A percentile compares a stretch with the other conserved stretches of the same genome.
Conservation (phyloP, 2,329 filamentous ascomycete species). For the Cercospora sp. region DNA sequence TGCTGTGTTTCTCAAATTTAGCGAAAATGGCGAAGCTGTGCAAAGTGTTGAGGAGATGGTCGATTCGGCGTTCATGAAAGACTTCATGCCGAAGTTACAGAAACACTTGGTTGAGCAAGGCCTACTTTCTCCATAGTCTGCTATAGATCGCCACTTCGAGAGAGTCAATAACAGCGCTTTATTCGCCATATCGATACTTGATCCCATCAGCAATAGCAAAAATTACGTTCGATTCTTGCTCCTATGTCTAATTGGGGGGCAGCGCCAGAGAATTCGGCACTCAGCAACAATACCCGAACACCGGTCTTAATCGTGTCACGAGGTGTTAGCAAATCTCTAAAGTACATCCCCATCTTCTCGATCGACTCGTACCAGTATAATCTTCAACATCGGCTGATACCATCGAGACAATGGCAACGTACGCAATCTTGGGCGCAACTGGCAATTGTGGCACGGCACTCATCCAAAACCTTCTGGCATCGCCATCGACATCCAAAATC, state of each 20-base stretch:
- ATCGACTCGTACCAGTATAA: too few species aligned
- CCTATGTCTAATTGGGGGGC: too few species aligned
- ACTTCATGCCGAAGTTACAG: conserved; percentile 3
- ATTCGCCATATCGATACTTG: too few species aligned
- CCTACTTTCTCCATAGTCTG: neutral
- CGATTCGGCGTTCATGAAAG: conserved; percentile 13
- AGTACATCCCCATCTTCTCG: too few species aligned
- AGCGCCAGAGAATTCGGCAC: too few species aligned
- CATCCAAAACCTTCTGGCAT: neutral
- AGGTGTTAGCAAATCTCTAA: too few species aligned
- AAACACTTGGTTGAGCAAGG: neutral
- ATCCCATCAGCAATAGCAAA: too few species aligned
- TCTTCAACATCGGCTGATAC: neutral
- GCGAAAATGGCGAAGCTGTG: conserved; percentile 6
- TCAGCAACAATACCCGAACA: too few species aligned
- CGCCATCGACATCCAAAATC: neutral
- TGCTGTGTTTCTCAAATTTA: conserved; percentile 16
- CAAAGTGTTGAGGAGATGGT: conserved; percentile 20
- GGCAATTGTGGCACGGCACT: neutral
- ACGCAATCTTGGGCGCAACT: neutral
- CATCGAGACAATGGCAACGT: neutral
- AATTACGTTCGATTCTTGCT: too few species aligned
- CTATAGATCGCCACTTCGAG: too few species aligned
- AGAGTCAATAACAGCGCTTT: too few species aligned
- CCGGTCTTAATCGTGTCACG: neutral